Base-by-base conservation (phyloP, 331 rosid genomes). In the Malus hybrid region DNA sequence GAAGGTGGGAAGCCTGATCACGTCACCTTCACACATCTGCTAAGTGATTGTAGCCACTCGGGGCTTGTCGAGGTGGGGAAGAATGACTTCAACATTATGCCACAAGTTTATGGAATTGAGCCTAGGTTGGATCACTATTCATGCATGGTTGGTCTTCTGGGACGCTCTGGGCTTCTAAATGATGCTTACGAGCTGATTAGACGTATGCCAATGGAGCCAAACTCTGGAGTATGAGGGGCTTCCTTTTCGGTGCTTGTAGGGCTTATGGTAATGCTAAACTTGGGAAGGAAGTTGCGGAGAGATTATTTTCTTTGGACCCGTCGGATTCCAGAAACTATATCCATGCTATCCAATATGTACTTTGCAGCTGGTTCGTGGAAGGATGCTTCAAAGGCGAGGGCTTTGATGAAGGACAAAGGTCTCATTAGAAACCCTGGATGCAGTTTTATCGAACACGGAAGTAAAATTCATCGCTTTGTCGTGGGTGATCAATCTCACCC, bases 121-220 rank as follows among this genome's bases (percentile, higher is more conserved):
- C 95, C 86, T n/a, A 80, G 82, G 62, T 80, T 58, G 86, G 90
- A 82, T 66, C 92, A 86, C 66, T 84, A 81, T 78, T 87, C 85
- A 0, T 84, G 95, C 80, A 87, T 89, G 86, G 95, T 84, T 74
- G 89, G 84, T 82, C 92, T 89, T 78, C 82, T 84, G 28, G 88
- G 90, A 63, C 84, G 83, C 75, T 69, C 85, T 12, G 90, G 89
- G 44, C 86, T 82, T 68, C 63, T 86, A 58, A 77, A 72, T 26
- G 92, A 81, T 56, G 90, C 92, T 63, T 84, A 75, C 33, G 79
- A 79, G 69, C 79, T 89, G 77, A 81, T 89, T 30, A 70, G 69
- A 68, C 57, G 56, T 19, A 85, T 87, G 90, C 84, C 83, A 26
- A 50, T 80, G 81, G 77, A 63, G 15, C 90, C 88, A 32, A 87